phyloP scores from a whole-genome alignment of 768 basidiomycete species.

The Phaffia tasmanica region DNA sequence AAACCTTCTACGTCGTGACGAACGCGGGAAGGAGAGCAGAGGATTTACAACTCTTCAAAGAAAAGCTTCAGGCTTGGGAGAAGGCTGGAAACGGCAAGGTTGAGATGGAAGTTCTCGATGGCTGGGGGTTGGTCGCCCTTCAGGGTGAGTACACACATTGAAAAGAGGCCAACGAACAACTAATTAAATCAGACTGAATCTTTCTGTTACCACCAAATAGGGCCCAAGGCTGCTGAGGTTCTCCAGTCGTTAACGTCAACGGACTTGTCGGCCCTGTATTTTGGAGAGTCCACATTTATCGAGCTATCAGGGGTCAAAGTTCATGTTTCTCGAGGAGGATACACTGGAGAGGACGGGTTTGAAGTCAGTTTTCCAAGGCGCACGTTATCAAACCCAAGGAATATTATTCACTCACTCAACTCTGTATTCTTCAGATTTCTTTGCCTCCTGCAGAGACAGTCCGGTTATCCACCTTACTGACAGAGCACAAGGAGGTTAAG shows the following conservation, averaged over 20 bases:
- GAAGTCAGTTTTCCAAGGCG: constrained; percentile 78
- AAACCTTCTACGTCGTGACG: constrained; percentile 87
- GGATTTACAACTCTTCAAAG: constrained; percentile 66
- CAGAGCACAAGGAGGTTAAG: constrained; percentile 47
- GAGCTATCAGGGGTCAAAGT: neutral
- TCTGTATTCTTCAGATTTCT: constrained; percentile 49
- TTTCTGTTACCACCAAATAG: constrained; percentile 37
- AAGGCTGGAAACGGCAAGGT: constrained; percentile 49
- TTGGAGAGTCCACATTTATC: constrained; percentile 58
- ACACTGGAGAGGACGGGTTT: constrained; percentile 98
- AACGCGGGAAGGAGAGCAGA: constrained; percentile 78
- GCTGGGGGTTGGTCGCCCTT: constrained; percentile 78
- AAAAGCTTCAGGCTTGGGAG: constrained; percentile 60
- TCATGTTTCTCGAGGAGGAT: constrained; percentile 81
- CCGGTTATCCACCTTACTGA: constrained; percentile 53
- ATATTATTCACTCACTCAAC: constrained; percentile 1
- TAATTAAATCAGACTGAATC: neutral
- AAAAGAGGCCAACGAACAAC: neutral
- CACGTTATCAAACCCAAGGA: constrained; percentile 76
- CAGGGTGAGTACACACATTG: constrained; percentile 54
- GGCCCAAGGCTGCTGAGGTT: constrained; percentile 69
- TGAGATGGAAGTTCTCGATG: constrained; percentile 65
- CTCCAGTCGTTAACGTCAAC: constrained; percentile 57
- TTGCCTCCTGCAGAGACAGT: constrained; percentile 68
- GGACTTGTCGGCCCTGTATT: constrained; percentile 62